These are phyloP conservation scores for Prunus davidiana DNA, from an alignment of 306 rosid species.

Conservation along the genomic window DNA sequence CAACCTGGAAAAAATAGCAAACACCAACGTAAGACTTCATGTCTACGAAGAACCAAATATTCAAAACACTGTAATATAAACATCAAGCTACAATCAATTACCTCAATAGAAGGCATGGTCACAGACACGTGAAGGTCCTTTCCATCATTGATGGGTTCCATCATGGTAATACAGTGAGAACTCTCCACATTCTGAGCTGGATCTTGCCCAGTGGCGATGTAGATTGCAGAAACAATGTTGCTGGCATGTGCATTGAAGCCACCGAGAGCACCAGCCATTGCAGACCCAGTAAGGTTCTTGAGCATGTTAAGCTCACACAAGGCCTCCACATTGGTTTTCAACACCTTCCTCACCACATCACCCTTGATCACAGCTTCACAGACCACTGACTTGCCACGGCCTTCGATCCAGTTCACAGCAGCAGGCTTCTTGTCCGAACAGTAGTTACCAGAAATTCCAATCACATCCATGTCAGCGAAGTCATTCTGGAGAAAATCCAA, in stretches of 20 bases:
- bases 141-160: constrained; percentile 77
- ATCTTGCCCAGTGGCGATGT: constrained; percentile 92
- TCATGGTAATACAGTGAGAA: constrained; percentile 89
- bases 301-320: constrained; percentile 91
- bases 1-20: constrained; percentile 49
- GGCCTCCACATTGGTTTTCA: constrained; percentile 72
- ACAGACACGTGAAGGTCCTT: constrained; percentile 86
- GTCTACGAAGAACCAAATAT: not conserved
- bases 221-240: constrained; percentile 76
- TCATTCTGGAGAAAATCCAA: constrained; percentile 60
- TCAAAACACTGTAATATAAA: not conserved
- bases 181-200: constrained; percentile 96
- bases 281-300: constrained; percentile 86
- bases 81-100: constrained; percentile 6
- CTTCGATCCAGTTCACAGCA: constrained; percentile 92
- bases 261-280: constrained; percentile 91
- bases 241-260: constrained; percentile 97
- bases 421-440: constrained; percentile 95
- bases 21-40: not conserved
- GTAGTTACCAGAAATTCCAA: constrained; percentile 85
- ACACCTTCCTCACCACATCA: constrained; percentile 72
- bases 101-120: constrained; percentile 94
- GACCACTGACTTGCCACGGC: constrained; percentile 85
- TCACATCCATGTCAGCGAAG: constrained; percentile 90
- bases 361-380: constrained; percentile 78